Conservation (phyloP, 805 yeast genomes). For the Brettanomyces custersianus region DNA sequence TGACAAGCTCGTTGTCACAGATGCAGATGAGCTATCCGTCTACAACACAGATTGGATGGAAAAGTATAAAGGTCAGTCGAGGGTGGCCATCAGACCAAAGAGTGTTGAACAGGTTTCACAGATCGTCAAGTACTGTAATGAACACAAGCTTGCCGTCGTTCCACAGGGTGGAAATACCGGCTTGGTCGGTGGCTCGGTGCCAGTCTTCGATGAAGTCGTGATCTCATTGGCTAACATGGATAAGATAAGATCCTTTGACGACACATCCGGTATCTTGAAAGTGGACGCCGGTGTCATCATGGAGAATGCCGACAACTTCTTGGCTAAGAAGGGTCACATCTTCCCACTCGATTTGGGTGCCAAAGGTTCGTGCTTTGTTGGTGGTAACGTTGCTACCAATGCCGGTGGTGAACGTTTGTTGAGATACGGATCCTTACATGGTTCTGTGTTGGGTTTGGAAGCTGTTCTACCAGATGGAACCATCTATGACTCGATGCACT, state of each 20-base stretch:
- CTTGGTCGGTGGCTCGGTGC: slow-evolving; percentile 88
- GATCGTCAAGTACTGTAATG: slow-evolving; percentile 75
- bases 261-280: slow-evolving; percentile 74
- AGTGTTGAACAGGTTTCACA: slow-evolving; percentile 67
- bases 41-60: slow-evolving; percentile 93
- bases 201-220: slow-evolving; percentile 85
- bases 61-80: slow-evolving; percentile 83
- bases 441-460: slow-evolving; percentile 83
- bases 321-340: slow-evolving; percentile 77
- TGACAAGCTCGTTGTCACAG: slow-evolving; percentile 40
- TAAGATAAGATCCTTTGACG: slow-evolving; percentile 73
- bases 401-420: slow-evolving; percentile 90
- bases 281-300: slow-evolving; percentile 87
- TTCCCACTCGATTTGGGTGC: slow-evolving; percentile 95
- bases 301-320: slow-evolving; percentile 71
- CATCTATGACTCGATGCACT: slow-evolving; percentile 66
- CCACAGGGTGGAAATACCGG: slow-evolving; percentile 99
- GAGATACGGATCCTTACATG: slow-evolving; percentile 88
- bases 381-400: slow-evolving; percentile 91
- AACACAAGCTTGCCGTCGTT: slow-evolving; percentile 68
- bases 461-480: slow-evolving; percentile 91
- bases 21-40: slow-evolving; percentile 52
- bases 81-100: slow-evolving; percentile 74
- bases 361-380: slow-evolving; percentile 92
- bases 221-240: slow-evolving; percentile 63